These are phyloP conservation scores for Dipodascus geniculatus DNA, from an alignment of 805 yeast genomes.

Conservation along the genomic window DNA sequence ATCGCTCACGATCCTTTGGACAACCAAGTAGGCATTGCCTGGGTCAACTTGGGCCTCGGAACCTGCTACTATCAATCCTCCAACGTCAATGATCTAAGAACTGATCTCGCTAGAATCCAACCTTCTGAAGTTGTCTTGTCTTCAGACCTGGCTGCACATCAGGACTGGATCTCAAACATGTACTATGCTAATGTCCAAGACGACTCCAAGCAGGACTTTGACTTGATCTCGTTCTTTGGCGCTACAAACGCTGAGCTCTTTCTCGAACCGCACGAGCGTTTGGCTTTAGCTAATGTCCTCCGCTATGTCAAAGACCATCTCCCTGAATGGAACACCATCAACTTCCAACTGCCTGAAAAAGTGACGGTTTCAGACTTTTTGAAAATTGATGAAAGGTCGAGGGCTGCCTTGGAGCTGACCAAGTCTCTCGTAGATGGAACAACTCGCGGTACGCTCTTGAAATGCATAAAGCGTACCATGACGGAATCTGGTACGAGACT, in stretches of 20 bases:
- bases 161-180: background rate
- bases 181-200: background rate
- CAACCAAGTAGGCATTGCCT: conserved; percentile 56
- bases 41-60: conserved; percentile 87
- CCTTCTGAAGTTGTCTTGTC: conserved; percentile 67
- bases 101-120: conserved; percentile 63
- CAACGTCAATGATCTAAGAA: conserved; percentile 43
- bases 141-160: conserved; percentile 16
- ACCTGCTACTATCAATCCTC: conserved; percentile 60
- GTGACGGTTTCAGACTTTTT: conserved; percentile 41
- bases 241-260: no score
- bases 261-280: conserved; percentile 30
- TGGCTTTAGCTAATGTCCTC: conserved; percentile 51
- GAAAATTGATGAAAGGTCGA: conserved; percentile 56
- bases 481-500: conserved; percentile 75
- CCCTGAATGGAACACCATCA: conserved; percentile 47
- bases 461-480: conserved; percentile 59
- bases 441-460: conserved; percentile 56
- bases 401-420: conserved; percentile 45
- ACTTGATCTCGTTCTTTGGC: no score
- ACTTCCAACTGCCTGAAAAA: conserved; percentile 56
- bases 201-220: background rate
- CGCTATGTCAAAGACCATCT: conserved; percentile 63
- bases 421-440: conserved; percentile 35
- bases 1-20: conserved; percentile 26